These are phyloP conservation scores for Chlorella vulgaris DNA, from an alignment of 139 green algal species.

Conservation along the genomic window DNA sequence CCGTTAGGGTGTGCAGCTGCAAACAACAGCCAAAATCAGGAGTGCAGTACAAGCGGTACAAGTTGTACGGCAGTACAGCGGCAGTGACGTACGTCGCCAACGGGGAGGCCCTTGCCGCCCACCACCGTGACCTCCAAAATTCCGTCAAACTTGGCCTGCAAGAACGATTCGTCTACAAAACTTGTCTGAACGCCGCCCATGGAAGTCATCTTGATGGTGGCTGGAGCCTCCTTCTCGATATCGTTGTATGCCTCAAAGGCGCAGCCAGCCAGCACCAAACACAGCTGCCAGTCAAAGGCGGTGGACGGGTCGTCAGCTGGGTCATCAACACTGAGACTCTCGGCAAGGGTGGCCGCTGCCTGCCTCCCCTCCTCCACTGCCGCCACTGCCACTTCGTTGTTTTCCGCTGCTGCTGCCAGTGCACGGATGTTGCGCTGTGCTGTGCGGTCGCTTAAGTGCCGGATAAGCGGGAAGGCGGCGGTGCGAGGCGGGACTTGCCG, in stretches of 20 bases:
- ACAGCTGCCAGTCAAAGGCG: conserved; percentile 32
- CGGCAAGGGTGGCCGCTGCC: no score
- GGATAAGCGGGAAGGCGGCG: no score
- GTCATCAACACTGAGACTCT: no score
- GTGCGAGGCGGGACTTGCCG: no score
- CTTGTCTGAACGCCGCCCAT: conserved; percentile 2
- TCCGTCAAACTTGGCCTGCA: conserved; percentile 10
- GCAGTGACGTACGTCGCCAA: conserved; percentile 13
- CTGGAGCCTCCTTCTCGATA: neutral
- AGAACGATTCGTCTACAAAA: conserved; percentile 19
- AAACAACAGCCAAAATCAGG: neutral
- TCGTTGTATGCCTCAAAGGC: conserved; percentile 32
- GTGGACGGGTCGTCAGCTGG: neutral
- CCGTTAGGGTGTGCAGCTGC: no score
- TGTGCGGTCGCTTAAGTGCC: no score
- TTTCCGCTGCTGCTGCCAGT: no score
- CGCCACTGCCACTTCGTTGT: no score
- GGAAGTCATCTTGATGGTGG: conserved; percentile 5
- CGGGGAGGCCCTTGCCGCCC: neutral
- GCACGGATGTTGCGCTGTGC: no score
- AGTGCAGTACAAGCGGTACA: no score
- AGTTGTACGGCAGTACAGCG: no score
- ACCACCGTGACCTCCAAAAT: conserved; percentile 19
- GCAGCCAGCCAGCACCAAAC: conserved; percentile 25
- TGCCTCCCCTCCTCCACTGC: neutral